A percentile compares a stretch with the other conserved stretches of the same genome.
These are phyloP conservation scores for Metschnikowia matae DNA, from an alignment of 805 yeast genomes.

Conservation along the genomic window DNA sequence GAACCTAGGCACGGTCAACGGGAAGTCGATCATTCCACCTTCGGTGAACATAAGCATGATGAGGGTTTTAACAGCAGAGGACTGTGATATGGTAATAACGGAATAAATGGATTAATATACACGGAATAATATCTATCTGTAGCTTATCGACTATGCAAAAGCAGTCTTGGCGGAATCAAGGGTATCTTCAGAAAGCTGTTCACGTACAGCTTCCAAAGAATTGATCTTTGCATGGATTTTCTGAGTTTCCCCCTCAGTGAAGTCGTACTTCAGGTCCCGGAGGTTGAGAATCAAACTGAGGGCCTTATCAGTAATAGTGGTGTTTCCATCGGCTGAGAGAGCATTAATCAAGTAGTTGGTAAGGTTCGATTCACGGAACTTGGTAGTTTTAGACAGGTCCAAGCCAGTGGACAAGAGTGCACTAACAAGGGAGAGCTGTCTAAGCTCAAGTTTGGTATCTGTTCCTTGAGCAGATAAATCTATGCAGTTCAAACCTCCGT, in stretches of 20 bases:
- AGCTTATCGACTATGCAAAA: constrained; percentile 5
- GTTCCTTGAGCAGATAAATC: constrained; percentile 20
- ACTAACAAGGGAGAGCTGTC: constrained; percentile 55
- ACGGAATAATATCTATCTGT: neutral
- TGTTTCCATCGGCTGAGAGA: constrained; percentile 33
- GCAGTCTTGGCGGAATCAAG: constrained; percentile 47
- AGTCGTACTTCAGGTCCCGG: constrained; percentile 39
- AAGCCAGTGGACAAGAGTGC: constrained; percentile 55
- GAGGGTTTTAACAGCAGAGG: constrained; percentile 44
- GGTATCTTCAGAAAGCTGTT: constrained; percentile 53
- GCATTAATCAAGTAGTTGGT: constrained; percentile 29
- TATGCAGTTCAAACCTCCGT: constrained; percentile 61
- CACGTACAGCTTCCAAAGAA: constrained; percentile 40
- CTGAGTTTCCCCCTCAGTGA: constrained; percentile 40
- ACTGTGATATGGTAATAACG: constrained; percentile 42
- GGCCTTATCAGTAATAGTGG: constrained; percentile 55
- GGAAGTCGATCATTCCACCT: constrained; percentile 46
- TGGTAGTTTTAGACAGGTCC: constrained; percentile 34
- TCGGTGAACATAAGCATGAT: constrained; percentile 47
- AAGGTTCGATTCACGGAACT: constrained; percentile 36
- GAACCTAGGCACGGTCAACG: constrained; percentile 34
- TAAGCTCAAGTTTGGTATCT: constrained; percentile 43
- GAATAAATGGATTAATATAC: constrained; percentile 9
- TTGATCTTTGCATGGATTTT: constrained; percentile 34
- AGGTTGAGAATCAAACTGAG: constrained; percentile 48